Conservation (phyloP, 1,284 basidiomycete species). For the Amylostereum areolatum region DNA sequence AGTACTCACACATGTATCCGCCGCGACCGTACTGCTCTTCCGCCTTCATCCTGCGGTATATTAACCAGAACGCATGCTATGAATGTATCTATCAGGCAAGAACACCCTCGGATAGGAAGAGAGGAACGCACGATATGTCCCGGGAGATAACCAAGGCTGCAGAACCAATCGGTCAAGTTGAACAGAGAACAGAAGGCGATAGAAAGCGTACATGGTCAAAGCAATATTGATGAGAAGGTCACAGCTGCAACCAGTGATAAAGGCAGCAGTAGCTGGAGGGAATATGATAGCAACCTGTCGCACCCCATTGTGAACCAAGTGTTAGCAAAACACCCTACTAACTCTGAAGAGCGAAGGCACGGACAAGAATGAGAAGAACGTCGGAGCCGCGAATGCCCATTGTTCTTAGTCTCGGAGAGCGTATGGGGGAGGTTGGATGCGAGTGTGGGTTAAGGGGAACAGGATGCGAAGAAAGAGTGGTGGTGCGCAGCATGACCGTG, state of each 20-base stretch:
- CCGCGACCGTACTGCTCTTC: slow-evolving; percentile 53
- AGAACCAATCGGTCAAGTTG: background rate
- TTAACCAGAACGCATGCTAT: slow-evolving; percentile 44
- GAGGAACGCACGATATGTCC: slow-evolving; percentile 50
- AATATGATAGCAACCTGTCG: slow-evolving; percentile 70
- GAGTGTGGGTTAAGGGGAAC: background rate
- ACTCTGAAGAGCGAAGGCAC: slow-evolving; percentile 5
- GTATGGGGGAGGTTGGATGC: background rate
- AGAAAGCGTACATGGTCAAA: slow-evolving; percentile 54
- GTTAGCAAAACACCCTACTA: background rate
- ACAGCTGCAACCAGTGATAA: slow-evolving; percentile 74
- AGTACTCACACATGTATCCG: slow-evolving; percentile 39
- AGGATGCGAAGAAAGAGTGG: too few species aligned
- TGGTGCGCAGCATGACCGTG: too few species aligned
- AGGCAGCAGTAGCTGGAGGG: slow-evolving; percentile 63
- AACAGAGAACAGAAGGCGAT: background rate
- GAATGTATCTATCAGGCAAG: background rate
- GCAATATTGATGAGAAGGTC: slow-evolving; percentile 78
- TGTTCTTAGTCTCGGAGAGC: background rate
- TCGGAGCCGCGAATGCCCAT: slow-evolving; percentile 17
- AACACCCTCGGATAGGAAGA: background rate
- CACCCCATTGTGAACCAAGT: background rate
- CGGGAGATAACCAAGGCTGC: slow-evolving; percentile 69
- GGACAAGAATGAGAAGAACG: slow-evolving; percentile 23
- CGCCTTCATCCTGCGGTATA: slow-evolving; percentile 55